phyloP scores from a whole-genome alignment of 1,139 yeast species.

The Geotrichum phurueaensis region DNA sequence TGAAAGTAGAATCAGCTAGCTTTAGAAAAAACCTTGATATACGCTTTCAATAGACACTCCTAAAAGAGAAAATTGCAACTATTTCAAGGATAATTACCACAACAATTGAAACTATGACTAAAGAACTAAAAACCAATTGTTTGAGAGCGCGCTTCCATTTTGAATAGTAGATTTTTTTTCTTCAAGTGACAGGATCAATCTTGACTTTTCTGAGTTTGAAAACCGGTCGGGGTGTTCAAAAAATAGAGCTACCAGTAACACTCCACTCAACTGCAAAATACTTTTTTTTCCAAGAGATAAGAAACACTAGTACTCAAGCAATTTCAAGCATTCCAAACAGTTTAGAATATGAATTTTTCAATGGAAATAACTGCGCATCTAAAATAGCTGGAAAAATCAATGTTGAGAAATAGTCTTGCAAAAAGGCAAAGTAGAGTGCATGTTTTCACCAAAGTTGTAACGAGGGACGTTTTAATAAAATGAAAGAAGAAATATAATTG shows the following conservation, averaged over 20 bases:
- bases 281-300: slow-evolving; percentile 55
- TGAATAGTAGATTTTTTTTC: slow-evolving; percentile 36
- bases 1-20: slow-evolving; percentile 61
- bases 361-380: slow-evolving; percentile 53
- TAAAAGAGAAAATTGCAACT: slow-evolving; percentile 62
- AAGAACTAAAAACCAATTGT: slow-evolving; percentile 57
- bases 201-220: slow-evolving; percentile 37
- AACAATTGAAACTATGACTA: slow-evolving; percentile 54
- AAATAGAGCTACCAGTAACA: slow-evolving; percentile 49
- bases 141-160: slow-evolving; percentile 45
- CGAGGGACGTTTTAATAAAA: too few relatives aligned
- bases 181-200: slow-evolving; percentile 36
- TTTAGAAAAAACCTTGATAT: slow-evolving; percentile 75
- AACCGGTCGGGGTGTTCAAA: slow-evolving; percentile 45
- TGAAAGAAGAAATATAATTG: too few relatives aligned
- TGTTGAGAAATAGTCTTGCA: slow-evolving; percentile 57
- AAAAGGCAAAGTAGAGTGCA: slow-evolving; percentile 73
- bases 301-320: slow-evolving; percentile 56
- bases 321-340: slow-evolving; percentile 50
- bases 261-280: slow-evolving; percentile 57
- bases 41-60: slow-evolving; percentile 82
- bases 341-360: slow-evolving; percentile 52
- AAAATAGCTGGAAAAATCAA: slow-evolving; percentile 46
- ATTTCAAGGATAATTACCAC: slow-evolving; percentile 51
- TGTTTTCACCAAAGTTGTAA: slow-evolving; percentile 53